Conservation (phyloP, 2,329 filamentous ascomycete species). For the Microcyclospora tardicrescens region DNA sequence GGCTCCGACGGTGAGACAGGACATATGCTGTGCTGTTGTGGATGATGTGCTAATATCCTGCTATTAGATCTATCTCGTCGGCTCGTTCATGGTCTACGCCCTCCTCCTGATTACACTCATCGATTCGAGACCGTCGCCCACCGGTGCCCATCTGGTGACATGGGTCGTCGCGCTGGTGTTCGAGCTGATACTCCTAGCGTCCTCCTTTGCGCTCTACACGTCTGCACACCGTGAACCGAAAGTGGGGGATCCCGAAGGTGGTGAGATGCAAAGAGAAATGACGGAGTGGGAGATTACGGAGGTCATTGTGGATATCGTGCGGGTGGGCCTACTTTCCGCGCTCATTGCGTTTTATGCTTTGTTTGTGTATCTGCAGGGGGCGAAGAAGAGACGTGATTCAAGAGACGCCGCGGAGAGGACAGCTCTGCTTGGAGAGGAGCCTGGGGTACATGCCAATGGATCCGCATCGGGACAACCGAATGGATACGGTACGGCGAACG, state of each 20-base stretch:
- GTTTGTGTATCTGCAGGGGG: constrained; percentile 33
- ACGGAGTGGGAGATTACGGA: constrained; percentile 53
- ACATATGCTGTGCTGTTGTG: too few relatives aligned
- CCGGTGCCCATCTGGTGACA: constrained; percentile 61
- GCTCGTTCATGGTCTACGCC: constrained; percentile 74
- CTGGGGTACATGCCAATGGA: constrained; percentile 24
- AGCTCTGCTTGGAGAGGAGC: constrained; percentile 44
- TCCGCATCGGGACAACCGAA: constrained; percentile 22
- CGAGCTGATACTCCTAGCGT: constrained; percentile 59
- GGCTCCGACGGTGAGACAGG: constrained; percentile 48
- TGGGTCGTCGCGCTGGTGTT: constrained; percentile 64
- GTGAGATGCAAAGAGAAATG: constrained; percentile 26
- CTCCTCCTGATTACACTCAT: constrained; percentile 77
- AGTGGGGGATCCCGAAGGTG: constrained; percentile 33
- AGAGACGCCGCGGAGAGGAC: constrained; percentile 44
- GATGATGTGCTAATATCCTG: background rate
- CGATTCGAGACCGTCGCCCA: constrained; percentile 71
- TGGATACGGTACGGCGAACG: constrained; percentile 40
- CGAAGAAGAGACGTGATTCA: constrained; percentile 29
- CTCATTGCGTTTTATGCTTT: constrained; percentile 47
- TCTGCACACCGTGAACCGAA: constrained; percentile 51
- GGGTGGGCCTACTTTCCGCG: constrained; percentile 52
- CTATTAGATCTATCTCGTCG: constrained; percentile 66
- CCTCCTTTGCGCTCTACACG: constrained; percentile 56
- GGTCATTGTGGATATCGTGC: constrained; percentile 52